These are phyloP conservation scores for Protostelium mycophagum DNA, from an alignment of 78 protist genomes.

Conservation along the genomic window DNA sequence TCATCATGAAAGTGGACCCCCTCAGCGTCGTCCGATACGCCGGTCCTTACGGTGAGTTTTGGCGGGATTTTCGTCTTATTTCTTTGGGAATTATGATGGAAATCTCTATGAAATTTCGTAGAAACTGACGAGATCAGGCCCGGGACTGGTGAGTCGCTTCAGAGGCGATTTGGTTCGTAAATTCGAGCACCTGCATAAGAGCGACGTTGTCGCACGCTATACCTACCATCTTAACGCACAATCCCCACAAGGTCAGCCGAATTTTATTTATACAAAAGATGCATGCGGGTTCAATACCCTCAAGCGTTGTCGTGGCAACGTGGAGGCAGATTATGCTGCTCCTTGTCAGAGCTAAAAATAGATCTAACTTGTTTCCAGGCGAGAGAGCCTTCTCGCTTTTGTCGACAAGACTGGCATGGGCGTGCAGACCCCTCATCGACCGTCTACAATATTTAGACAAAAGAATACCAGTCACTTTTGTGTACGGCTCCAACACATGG, in stretches of 20 bases:
- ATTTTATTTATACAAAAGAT: no score
- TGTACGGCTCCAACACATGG: neutral
- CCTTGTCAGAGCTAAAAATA: no score
- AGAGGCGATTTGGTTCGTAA: neutral
- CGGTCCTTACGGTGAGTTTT: neutral
- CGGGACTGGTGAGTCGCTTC: neutral
- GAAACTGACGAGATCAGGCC: neutral
- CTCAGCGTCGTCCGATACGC: neutral
- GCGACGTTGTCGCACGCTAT: neutral
- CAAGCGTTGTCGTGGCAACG: no score
- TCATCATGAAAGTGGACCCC: neutral
- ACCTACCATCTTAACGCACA: neutral
- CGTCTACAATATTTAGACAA: neutral
- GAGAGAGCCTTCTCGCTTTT: neutral
- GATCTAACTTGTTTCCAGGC: no score
- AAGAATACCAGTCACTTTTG: neutral
- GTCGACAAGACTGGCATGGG: neutral
- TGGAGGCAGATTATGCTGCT: no score
- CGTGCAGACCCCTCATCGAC: neutral
- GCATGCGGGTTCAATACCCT: no score
- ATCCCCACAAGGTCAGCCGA: neutral
- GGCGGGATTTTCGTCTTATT: neutral
- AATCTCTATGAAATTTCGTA: no score
- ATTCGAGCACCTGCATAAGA: neutral
- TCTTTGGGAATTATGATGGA: no score